Evolutionary conservation across 2,329 filamentous ascomycete species (phyloP), one percentile per base, ranked within the genome.

Genomic region (Hymenoscyphus scutula): DNA sequence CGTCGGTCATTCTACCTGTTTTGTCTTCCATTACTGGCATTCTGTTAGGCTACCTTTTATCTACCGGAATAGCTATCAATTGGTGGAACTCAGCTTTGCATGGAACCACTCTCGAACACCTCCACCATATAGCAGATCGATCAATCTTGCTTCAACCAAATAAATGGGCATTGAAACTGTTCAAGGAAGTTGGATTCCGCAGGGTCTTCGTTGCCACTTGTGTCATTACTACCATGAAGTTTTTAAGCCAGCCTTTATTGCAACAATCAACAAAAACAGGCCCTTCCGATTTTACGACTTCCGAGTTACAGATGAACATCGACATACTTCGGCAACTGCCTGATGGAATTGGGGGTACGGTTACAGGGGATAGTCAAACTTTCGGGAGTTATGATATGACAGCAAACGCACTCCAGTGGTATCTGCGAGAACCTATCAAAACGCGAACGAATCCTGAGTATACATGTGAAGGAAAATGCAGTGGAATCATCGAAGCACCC

Each of bases 1-100:
- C 56, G 10, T 58, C 56, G 7, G 56, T 51, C 8, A 45, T 58
- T n/a, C 27, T 58, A 25, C n/a, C 56, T 11, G 32, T 58, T 29
- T 19, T 58, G 8, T 58, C 56, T 13, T 29, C 37, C 13, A 29
- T 32, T 5, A 58, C 29, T 7, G 19, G n/a, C 17, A 13, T 13
- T 27, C 23, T 58, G 29, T 25, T 58, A 8, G 37, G 19, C 6
- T 58, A 41, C 19, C 56, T 58, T 15, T 25, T 58, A 8, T 45
- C 56, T 19, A 37, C 23, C 13, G 56, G 34, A 29, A 10, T 51
- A 8, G 56, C 56, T 11, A 51, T 58, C 37, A 58, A 45, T 48
- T 58, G 56, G 56, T 58, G 34, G 56, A 15, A 30, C 25, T 37
- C 56, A 11, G 38, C 34, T 15, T 29, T 29, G 19, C 34, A 15